Evolutionary conservation across 208 protist species (phyloP).

Genomic region (Crithidia sp.): DNA sequence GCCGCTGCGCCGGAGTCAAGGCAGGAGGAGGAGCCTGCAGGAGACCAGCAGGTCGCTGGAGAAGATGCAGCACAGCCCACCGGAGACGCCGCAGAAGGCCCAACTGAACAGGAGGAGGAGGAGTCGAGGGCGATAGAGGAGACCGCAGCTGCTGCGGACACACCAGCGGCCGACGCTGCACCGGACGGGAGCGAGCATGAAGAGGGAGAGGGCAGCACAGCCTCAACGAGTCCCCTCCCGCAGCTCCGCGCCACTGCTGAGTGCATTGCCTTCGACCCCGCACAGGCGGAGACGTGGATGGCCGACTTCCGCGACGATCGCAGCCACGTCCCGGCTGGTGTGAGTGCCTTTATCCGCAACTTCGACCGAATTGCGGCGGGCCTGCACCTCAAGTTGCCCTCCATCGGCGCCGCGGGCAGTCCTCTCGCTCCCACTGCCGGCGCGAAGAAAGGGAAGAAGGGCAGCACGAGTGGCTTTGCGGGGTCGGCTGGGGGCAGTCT

Average conservation of each 20-base stretch:
- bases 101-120: background rate
- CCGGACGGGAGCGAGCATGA: background rate
- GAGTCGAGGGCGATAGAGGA: background rate
- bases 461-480: background rate
- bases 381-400: slow-evolving; percentile 13
- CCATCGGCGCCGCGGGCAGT: background rate
- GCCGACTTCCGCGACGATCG: slow-evolving; percentile 35
- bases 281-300: slow-evolving; percentile 44
- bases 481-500: background rate
- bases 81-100: background rate
- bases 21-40: background rate
- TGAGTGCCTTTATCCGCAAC: slow-evolving; percentile 43
- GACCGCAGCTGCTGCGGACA: background rate
- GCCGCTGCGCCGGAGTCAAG: background rate
- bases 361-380: slow-evolving; percentile 8
- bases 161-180: background rate
- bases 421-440: background rate
- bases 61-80: background rate
- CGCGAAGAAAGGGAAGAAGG: slow-evolving; percentile 20
- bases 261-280: slow-evolving; percentile 48
- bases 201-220: background rate
- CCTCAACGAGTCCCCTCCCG: background rate
- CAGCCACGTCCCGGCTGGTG: slow-evolving; percentile 43
- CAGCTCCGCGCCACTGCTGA: slow-evolving; percentile 23
- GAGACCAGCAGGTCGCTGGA: background rate